Evolutionary conservation across 1,284 basidiomycete genomes (phyloP).

Genomic region (Papiliotrema laurentii): DNA sequence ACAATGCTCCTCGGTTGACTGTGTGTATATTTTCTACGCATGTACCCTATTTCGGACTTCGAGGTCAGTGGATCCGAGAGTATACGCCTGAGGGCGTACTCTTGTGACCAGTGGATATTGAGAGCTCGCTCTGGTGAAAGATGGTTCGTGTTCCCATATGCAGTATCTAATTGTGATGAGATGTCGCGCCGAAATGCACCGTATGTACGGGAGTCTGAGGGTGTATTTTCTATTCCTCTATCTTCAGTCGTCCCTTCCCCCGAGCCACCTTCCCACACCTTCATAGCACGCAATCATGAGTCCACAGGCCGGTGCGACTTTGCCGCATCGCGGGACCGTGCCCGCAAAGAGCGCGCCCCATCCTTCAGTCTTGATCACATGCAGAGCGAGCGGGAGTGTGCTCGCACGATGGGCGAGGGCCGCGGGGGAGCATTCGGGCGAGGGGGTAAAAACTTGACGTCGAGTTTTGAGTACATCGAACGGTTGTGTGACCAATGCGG

Average conservation of each 20-base stretch:
- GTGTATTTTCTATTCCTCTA: too few relatives aligned
- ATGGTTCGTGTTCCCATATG: too few relatives aligned
- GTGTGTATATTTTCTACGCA: too few relatives aligned
- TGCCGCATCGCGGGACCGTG: constrained; percentile 79
- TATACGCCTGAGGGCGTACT: too few relatives aligned
- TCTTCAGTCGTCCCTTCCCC: constrained; percentile 5
- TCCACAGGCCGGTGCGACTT: constrained; percentile 98
- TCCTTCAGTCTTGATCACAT: constrained; percentile 77
- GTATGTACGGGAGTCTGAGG: too few relatives aligned
- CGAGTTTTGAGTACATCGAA: constrained; percentile 97
- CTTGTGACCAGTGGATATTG: too few relatives aligned
- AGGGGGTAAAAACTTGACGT: constrained; percentile 63
- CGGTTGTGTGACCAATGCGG: constrained; percentile 86
- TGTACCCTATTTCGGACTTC: too few relatives aligned
- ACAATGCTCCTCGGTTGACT: too few relatives aligned
- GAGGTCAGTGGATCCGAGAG: too few relatives aligned
- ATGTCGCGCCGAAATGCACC: too few relatives aligned
- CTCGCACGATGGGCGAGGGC: constrained; percentile 34
- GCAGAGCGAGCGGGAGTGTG: constrained; percentile 61
- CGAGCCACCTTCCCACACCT: constrained; percentile 53
- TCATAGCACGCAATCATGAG: constrained; percentile 82
- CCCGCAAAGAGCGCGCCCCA: constrained; percentile 75
- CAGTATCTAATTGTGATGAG: too few relatives aligned
- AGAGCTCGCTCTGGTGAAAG: too few relatives aligned
- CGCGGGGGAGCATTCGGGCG: constrained; percentile 54